These are phyloP conservation scores for Dalbergia cochinchinensis DNA, from an alignment of 306 rosid genomes.

Conservation along the genomic window DNA sequence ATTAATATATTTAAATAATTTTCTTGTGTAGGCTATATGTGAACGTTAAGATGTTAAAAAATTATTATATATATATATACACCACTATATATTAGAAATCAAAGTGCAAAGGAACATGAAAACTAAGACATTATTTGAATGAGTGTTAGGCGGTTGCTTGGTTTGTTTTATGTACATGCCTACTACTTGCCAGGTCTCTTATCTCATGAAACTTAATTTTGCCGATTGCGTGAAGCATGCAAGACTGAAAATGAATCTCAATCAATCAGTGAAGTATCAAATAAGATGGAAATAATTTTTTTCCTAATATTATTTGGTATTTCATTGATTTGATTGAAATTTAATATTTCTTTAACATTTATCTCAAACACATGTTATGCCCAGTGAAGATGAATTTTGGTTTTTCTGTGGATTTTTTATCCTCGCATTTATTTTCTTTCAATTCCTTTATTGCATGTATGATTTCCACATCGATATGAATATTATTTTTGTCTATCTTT, in stretches of 20 bases:
- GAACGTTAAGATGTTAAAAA: not conserved
- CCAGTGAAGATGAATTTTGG: not conserved
- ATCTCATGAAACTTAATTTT: not conserved
- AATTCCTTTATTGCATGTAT: not conserved
- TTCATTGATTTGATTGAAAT: slow-evolving; percentile 1
- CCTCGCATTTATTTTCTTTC: not conserved
- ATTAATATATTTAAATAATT: not conserved
- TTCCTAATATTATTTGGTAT: not conserved
- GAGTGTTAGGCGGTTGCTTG: not conserved
- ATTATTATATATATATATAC: not conserved
- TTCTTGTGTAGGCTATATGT: not conserved
- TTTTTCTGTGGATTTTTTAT: not conserved
- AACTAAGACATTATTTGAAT: not conserved
- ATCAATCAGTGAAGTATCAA: not conserved
- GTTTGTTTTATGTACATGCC: not conserved
- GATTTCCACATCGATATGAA: not conserved
- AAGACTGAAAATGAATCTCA: not conserved
- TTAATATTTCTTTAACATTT: not conserved
- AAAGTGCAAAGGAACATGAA: not conserved
- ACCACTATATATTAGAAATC: not conserved
- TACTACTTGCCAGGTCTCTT: not conserved
- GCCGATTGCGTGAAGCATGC: not conserved
- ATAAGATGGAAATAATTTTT: not conserved
- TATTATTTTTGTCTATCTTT: not conserved
- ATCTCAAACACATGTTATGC: too few species aligned